Conservation (phyloP, 768 basidiomycete species). For the Kwoniella newhampshirensis region DNA sequence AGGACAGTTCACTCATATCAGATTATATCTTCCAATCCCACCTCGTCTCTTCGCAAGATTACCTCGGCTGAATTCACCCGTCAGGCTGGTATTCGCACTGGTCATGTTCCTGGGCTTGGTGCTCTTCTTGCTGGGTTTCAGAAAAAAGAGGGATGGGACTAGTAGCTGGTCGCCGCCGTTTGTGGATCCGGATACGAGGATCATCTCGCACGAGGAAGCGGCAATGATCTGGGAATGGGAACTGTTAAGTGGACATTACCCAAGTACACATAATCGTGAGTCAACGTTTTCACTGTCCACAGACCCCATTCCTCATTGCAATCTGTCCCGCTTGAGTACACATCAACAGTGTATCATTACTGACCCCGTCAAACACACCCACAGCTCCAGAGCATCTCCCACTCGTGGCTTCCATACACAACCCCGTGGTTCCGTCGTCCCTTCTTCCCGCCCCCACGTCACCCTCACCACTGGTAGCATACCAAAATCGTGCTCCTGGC, state of each 20-base stretch:
- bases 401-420: slow-evolving; percentile 38
- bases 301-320: too few relatives aligned
- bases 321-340: too few relatives aligned
- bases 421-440: slow-evolving; percentile 50
- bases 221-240: slow-evolving; percentile 96
- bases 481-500: slow-evolving; percentile 34
- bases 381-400: slow-evolving; percentile 48
- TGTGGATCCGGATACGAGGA: slow-evolving; percentile 50
- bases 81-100: slow-evolving; percentile 25
- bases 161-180: slow-evolving; percentile 49
- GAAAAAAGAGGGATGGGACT: slow-evolving; percentile 33
- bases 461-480: slow-evolving; percentile 36
- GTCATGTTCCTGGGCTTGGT: slow-evolving; percentile 24
- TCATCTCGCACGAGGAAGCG: slow-evolving; percentile 62
- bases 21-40: slow-evolving; percentile 50
- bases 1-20: slow-evolving; percentile 23
- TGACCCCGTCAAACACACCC: not conserved
- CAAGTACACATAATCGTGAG: slow-evolving; percentile 74
- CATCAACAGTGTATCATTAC: not conserved
- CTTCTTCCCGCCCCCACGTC: slow-evolving; percentile 29
- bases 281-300: slow-evolving; percentile 31
- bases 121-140: slow-evolving; percentile 42
- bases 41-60: slow-evolving; percentile 37
- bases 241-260: slow-evolving; percentile 88
- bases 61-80: slow-evolving; percentile 26